Evolutionary conservation across 164 flowering plant species (phyloP).

Genomic region (Liriodendron chinense): DNA sequence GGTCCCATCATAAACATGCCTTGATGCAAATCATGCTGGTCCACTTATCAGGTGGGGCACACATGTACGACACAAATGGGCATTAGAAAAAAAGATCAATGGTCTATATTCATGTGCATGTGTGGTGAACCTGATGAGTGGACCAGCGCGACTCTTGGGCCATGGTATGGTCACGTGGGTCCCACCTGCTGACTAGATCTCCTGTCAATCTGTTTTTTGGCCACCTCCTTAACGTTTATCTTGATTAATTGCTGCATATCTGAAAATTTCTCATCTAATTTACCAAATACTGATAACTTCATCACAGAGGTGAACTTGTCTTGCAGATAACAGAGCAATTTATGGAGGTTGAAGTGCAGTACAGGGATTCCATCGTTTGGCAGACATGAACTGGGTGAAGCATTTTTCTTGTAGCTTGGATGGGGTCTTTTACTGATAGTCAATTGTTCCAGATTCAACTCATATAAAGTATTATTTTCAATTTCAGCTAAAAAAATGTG

Average conservation of each 20-base stretch:
- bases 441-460: not conserved
- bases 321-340: slow-evolving; percentile 10
- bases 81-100: not conserved
- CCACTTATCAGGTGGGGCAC: not conserved
- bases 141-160: not conserved
- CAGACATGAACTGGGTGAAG: not conserved
- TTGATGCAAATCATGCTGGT: not conserved
- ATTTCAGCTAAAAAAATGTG: not conserved
- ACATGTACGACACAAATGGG: not conserved
- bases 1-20: not conserved
- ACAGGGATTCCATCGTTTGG: not conserved
- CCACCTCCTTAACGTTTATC: not conserved
- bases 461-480: not conserved
- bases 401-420: not conserved
- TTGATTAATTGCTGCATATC: slow-evolving; percentile 1
- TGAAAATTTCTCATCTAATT: slow-evolving; percentile 1
- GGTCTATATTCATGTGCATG: not conserved
- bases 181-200: not conserved
- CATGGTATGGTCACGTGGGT: too few relatives aligned
- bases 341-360: slow-evolving; percentile 7
- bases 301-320: slow-evolving; percentile 3
- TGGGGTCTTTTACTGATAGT: not conserved
- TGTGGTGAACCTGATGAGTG: too few relatives aligned
- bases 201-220: not conserved
- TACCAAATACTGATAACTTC: not conserved